phyloP scores from a whole-genome alignment of 2,329 filamentous ascomycete species.

The Pseudogymnoascus sp. region DNA sequence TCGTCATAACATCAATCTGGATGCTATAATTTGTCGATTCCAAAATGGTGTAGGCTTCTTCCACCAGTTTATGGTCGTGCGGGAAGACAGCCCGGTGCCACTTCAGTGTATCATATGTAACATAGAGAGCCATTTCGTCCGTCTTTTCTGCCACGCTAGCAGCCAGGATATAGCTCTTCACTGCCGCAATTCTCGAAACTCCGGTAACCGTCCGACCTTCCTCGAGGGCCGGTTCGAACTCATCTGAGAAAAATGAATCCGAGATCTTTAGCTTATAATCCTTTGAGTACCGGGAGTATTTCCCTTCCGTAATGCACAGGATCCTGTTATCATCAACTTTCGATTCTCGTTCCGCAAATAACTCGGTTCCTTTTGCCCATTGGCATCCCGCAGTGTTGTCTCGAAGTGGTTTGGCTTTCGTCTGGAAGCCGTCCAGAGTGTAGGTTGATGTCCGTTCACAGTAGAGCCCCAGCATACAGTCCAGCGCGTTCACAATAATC shows the following conservation, averaged over 20 bases:
- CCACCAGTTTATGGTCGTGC: constrained; percentile 66
- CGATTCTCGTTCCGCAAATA: constrained; percentile 62
- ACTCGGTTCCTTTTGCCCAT: constrained; percentile 72
- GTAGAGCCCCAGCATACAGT: constrained; percentile 50
- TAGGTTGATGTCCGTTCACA: constrained; percentile 60
- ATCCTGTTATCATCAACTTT: constrained; percentile 61
- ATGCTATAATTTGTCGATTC: constrained; percentile 98
- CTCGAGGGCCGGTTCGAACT: constrained; percentile 70
- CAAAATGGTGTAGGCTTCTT: constrained; percentile 85
- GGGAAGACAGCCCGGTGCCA: constrained; percentile 94
- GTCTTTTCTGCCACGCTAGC: constrained; percentile 72
- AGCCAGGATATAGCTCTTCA: constrained; percentile 80
- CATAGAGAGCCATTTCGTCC: constrained; percentile 84
- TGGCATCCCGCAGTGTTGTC: constrained; percentile 66
- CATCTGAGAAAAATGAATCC: constrained; percentile 68
- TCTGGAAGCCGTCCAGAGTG: constrained; percentile 77
- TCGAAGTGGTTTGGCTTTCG: constrained; percentile 53
- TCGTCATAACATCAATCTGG: constrained; percentile 84
- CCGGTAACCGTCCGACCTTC: constrained; percentile 66
- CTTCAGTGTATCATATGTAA: constrained; percentile 70
- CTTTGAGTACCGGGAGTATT: constrained; percentile 59
- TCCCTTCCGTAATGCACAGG: constrained; percentile 70
- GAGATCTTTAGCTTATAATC: constrained; percentile 74
- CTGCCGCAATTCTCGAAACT: constrained; percentile 69
- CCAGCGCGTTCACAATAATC: constrained; percentile 74